Base-by-base conservation (phyloP, 108 stramenopile species). In the Ochromonas danica region DNA sequence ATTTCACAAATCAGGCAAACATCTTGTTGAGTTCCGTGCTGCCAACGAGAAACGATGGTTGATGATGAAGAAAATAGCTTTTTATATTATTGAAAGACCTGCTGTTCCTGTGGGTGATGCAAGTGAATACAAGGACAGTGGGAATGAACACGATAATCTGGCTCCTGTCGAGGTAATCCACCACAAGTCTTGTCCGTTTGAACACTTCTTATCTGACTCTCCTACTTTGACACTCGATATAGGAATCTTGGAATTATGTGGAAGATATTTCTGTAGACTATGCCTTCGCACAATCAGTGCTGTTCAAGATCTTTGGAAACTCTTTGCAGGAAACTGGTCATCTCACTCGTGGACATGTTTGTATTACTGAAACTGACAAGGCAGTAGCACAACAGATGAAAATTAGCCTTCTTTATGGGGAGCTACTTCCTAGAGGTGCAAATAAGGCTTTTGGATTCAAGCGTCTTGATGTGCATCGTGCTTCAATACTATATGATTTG, bases 351-450 rank as follows among this genome's bases (percentile, higher is more conserved):
- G 86, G 86, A 2, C 86, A 87, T 63, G 38, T 78, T 25, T 85
- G 86, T 45, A 70, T 87, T 39, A 85, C 85, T 3, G 83, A 83
- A 28, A 22, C 61, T 14, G 86, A 87, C 41, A 70, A 79, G 33
- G 62, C 61, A 1, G 41, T 65, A 22, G 84, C 84, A 1, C 35
- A 80, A 40, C 25, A 85, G 40, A 43, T 40, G 14, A 77, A 78
- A 61, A 79, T 65, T 71, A 25, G 71, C 39, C 39, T 87, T 30
- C 77, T 87, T 38, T 87, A 87, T 71, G 86, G 86, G 40, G 86
- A 87, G 77, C 82, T 87, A 0, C 78, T 87, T 17, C 86, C 86
- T 0, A 70, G 82, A 6, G 86, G 86, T 17, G 84, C 85, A 27
- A 80, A 83, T 67, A 87, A 87, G 70, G 82, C 84, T 0, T 61